Conservation (phyloP, 164 flowering plant species). For the Umbellularia californica region DNA sequence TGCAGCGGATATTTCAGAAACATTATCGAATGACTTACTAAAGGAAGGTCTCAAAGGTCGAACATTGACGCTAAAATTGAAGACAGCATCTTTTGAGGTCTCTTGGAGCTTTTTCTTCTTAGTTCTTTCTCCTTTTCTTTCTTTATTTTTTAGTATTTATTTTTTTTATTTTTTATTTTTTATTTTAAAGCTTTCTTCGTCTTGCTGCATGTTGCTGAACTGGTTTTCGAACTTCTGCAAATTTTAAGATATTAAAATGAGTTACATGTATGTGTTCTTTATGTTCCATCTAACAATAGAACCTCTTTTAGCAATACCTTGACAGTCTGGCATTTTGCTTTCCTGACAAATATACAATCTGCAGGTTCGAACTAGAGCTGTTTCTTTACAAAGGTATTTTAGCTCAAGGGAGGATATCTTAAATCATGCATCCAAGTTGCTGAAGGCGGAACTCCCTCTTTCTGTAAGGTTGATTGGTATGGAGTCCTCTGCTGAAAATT, state of each 20-base stretch:
- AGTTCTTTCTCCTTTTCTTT: neutral
- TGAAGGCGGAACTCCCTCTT: slow-evolving; percentile 91
- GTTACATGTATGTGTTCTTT: neutral
- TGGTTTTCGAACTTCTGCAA: neutral
- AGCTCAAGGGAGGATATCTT: slow-evolving; percentile 73
- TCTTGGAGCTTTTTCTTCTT: slow-evolving; percentile 5
- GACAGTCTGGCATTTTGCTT: neutral
- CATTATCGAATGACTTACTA: slow-evolving; percentile 69
- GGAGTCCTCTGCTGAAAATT: slow-evolving; percentile 9
- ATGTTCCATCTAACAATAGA: neutral
- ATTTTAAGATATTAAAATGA: neutral
- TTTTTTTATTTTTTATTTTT: neutral
- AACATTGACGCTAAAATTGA: slow-evolving; percentile 86
- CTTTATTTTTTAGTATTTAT: neutral
- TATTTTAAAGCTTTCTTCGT: neutral
- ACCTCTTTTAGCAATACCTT: slow-evolving; percentile 1
- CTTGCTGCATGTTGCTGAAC: neutral
- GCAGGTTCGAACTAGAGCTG: slow-evolving; percentile 86
- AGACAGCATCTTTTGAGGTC: slow-evolving; percentile 95
- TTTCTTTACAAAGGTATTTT: slow-evolving; percentile 64
- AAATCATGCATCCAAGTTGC: slow-evolving; percentile 65
- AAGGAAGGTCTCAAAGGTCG: slow-evolving; percentile 78
- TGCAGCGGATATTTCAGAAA: slow-evolving; percentile 84
- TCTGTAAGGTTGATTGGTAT: slow-evolving; percentile 87
- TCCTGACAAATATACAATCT: slow-evolving; percentile 10